Conservation (phyloP, 164 flowering plant genomes). For the Annona cherimola region DNA sequence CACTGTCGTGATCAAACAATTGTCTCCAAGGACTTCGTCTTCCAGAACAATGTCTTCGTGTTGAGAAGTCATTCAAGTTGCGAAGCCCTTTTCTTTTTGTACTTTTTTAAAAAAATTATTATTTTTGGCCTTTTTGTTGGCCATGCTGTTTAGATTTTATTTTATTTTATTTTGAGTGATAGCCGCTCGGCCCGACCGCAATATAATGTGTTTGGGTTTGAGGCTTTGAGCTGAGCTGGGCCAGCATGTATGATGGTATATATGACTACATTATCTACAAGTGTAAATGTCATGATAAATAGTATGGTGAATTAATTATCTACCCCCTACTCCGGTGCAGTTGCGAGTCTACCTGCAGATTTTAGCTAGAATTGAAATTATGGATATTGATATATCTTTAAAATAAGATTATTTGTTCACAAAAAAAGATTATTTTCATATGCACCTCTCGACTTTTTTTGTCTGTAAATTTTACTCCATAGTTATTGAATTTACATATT, state of each 20-base stretch:
- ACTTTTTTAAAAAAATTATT: background rate
- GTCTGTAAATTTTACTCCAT: no score
- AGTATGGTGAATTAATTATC: background rate
- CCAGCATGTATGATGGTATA: background rate
- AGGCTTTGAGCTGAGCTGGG: background rate
- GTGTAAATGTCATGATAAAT: background rate
- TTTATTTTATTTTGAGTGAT: no score
- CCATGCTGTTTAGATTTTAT: no score
- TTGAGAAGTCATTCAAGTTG: background rate
- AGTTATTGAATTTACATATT: no score
- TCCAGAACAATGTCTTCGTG: slow-evolving; percentile 17
- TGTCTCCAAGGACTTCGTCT: slow-evolving; percentile 47
- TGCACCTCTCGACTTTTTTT: no score
- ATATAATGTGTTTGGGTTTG: background rate
- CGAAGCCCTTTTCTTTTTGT: background rate
- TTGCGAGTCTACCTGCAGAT: no score
- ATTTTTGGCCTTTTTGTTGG: background rate
- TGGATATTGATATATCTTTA: no score
- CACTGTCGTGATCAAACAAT: slow-evolving; percentile 45
- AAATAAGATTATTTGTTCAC: no score
- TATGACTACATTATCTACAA: no score
- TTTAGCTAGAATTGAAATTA: no score
- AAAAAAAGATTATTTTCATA: no score
- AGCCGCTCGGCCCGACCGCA: background rate
- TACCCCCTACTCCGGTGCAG: no score